A percentile compares a stretch with the other conserved stretches of the same genome.
phyloP scores from a whole-genome alignment of 2,329 filamentous ascomycete species.

The Fusarium cyanostomum region DNA sequence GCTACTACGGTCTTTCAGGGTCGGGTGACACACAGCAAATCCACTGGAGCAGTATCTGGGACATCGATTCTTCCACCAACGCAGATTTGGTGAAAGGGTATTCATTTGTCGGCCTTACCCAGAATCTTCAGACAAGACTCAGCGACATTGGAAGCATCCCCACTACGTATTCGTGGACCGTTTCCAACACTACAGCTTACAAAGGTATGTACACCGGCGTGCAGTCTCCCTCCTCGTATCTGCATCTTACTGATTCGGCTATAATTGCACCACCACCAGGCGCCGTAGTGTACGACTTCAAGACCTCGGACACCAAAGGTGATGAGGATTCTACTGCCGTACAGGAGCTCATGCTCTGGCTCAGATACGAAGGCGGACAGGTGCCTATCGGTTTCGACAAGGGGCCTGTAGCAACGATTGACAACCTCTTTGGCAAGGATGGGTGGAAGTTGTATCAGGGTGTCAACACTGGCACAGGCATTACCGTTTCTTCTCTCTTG shows the following conservation, averaged over 20 bases:
- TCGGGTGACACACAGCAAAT: conserved; percentile 1
- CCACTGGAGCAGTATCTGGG: conserved; percentile 31
- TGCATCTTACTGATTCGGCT: not conserved
- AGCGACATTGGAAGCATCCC: conserved; percentile 23
- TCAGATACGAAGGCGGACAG: conserved; percentile 24
- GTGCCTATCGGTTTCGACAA: conserved; percentile 26
- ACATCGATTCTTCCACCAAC: conserved; percentile 11
- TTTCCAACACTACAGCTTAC: conserved; percentile 22
- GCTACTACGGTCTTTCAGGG: conserved; percentile 14
- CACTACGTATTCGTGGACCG: conserved; percentile 13
- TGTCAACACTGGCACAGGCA: conserved; percentile 25
- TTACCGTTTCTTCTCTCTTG: conserved; percentile 27
- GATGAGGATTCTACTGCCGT: conserved; percentile 17
- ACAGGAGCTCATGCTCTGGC: conserved; percentile 34
- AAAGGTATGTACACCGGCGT: conserved; percentile 9
- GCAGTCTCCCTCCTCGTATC: not conserved
- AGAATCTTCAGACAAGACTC: conserved; percentile 22
- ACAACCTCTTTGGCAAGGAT: conserved; percentile 26
- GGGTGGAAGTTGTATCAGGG: conserved; percentile 35
- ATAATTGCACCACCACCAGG: not conserved
- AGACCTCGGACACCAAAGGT: conserved; percentile 31
- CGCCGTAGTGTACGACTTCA: conserved; percentile 33
- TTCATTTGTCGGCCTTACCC: conserved; percentile 27
- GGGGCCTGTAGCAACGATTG: conserved; percentile 24
- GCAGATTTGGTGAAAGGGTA: conserved; percentile 28